These are phyloP conservation scores for Blumeria hordei DNA, from an alignment of 2,329 filamentous ascomycete species.

Conservation along the genomic window DNA sequence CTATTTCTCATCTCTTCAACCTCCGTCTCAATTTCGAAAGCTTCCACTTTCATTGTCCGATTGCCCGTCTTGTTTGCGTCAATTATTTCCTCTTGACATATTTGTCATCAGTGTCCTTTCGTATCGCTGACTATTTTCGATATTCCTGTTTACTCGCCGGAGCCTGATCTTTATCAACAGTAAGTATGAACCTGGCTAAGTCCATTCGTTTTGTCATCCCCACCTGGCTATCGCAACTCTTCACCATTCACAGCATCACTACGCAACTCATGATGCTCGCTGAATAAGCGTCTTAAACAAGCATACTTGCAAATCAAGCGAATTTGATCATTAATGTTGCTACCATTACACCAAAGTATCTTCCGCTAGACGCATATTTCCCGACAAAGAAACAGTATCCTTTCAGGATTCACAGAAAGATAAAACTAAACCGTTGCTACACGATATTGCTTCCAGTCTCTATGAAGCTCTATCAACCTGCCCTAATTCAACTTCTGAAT, in stretches of 20 bases:
- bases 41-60: not conserved
- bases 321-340: not conserved
- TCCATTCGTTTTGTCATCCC: slow-evolving; percentile 6
- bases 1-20: not conserved
- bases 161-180: slow-evolving; percentile 11
- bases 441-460: not conserved
- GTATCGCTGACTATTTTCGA: slow-evolving; percentile 16
- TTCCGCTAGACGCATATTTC: too few species aligned
- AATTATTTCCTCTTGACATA: slow-evolving; percentile 16
- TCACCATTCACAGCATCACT: not conserved
- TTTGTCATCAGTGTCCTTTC: slow-evolving; percentile 15
- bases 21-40: not conserved
- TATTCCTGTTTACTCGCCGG: slow-evolving; percentile 14
- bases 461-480: not conserved
- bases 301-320: not conserved
- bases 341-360: not conserved
- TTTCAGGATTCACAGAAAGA: not conserved
- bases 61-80: slow-evolving; percentile 9
- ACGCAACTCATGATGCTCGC: not conserved
- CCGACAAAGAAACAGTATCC: not conserved
- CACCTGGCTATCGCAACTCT: slow-evolving; percentile 5
- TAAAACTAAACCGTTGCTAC: not conserved
- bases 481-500: not conserved
- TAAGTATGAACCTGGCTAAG: slow-evolving; percentile 11
- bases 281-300: not conserved